phyloP scores from a whole-genome alignment of 352 stramenopile genomes.

The Globisporangium megalacanthum region DNA sequence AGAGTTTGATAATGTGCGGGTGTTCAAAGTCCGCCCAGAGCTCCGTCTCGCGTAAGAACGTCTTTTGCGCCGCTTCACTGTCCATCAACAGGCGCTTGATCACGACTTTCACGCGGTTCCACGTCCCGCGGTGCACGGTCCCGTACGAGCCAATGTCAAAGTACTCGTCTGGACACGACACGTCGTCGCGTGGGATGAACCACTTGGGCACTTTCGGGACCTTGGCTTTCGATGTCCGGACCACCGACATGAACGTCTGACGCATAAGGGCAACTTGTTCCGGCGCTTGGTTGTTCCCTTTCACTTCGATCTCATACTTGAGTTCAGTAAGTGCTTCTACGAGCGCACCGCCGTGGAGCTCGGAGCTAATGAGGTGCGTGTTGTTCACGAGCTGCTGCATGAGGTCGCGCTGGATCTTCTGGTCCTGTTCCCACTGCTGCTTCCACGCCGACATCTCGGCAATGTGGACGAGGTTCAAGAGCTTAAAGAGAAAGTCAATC shows the following conservation, averaged over 20 bases:
- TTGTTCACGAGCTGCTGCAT: slow-evolving; percentile 15
- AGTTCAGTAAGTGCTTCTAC: slow-evolving; percentile 20
- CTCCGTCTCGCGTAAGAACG: slow-evolving; percentile 25
- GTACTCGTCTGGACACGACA: slow-evolving; percentile 9
- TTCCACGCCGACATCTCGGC: slow-evolving; percentile 14
- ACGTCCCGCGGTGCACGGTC: slow-evolving; percentile 17
- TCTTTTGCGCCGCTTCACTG: slow-evolving; percentile 1
- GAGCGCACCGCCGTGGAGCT: slow-evolving; percentile 9
- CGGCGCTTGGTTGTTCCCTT: slow-evolving; percentile 4
- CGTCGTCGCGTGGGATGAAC: slow-evolving; percentile 19
- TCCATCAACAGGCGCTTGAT: slow-evolving; percentile 23
- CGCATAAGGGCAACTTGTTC: slow-evolving; percentile 14
- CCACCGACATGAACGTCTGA: slow-evolving; percentile 10
- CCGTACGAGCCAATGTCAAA: slow-evolving; percentile 12
- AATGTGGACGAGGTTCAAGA: slow-evolving; percentile 21
- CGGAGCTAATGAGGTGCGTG: slow-evolving; percentile 6
- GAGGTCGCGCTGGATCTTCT: slow-evolving; percentile 7
- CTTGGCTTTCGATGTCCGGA: slow-evolving; percentile 8
- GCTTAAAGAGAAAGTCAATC: slow-evolving; percentile 15
- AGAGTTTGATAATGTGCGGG: slow-evolving; percentile 27
- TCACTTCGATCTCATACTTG: slow-evolving; percentile 19
- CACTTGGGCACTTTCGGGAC: slow-evolving; percentile 15
- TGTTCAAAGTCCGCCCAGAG: slow-evolving; percentile 27
- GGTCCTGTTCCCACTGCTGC: slow-evolving; percentile 15
- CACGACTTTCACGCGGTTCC: slow-evolving; percentile 22